Percentiles rank a stretch among this genome's conserved stretches.
These are phyloP conservation scores for Fusarium mexicanum DNA, from an alignment of 2,329 filamentous ascomycete genomes.

Conservation along the genomic window DNA sequence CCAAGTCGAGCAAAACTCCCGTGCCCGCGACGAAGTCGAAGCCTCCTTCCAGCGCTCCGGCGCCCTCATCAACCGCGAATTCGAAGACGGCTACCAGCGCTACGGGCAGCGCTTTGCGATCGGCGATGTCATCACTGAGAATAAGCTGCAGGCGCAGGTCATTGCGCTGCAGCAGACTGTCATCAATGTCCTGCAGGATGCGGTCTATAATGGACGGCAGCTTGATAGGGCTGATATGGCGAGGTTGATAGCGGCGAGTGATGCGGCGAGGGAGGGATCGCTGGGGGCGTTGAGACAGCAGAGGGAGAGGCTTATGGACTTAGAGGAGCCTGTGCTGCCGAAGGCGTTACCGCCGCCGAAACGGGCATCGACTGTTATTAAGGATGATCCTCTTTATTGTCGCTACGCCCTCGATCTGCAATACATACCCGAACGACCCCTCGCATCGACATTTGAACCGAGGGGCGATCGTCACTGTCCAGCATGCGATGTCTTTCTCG, in stretches of 20 bases:
- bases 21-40: slow-evolving; percentile 30
- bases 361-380: slow-evolving; percentile 2
- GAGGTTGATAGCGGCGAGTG: slow-evolving; percentile 36
- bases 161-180: slow-evolving; percentile 42
- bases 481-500: slow-evolving; percentile 26
- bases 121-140: slow-evolving; percentile 40
- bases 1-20: slow-evolving; percentile 24
- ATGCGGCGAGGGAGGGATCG: slow-evolving; percentile 37
- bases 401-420: slow-evolving; percentile 40
- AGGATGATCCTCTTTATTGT: slow-evolving; percentile 33
- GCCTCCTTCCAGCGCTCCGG: slow-evolving; percentile 35
- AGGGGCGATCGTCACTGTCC: slow-evolving; percentile 29
- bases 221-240: slow-evolving; percentile 39
- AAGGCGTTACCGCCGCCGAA: not conserved
- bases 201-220: slow-evolving; percentile 30
- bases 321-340: not conserved
- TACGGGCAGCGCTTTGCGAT: slow-evolving; percentile 37
- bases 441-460: slow-evolving; percentile 31
- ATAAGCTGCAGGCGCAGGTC: slow-evolving; percentile 39
- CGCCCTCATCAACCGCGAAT: slow-evolving; percentile 40
- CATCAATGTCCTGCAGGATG: slow-evolving; percentile 40
- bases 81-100: slow-evolving; percentile 37
- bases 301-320: slow-evolving; percentile 25
- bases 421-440: slow-evolving; percentile 13
- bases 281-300: slow-evolving; percentile 36